Conservation (phyloP, 2,329 filamentous ascomycete species). For the Alternaria metachromatica region DNA sequence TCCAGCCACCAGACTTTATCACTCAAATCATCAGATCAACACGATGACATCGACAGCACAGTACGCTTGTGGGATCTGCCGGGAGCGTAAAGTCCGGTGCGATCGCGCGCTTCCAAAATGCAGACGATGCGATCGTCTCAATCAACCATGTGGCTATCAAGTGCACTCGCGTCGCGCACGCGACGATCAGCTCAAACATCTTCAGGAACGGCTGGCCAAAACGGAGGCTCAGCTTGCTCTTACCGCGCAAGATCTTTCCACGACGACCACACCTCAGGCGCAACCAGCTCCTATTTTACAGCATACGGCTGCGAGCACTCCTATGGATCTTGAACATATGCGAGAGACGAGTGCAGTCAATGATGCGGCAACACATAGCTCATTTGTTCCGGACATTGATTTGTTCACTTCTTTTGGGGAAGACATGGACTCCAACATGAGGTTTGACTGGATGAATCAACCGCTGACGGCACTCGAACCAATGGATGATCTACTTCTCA, state of each 20-base stretch:
- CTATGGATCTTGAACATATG: neutral
- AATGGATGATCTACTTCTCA: neutral
- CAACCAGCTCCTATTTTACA: neutral
- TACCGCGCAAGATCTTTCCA: fast-evolving
- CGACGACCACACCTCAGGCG: neutral
- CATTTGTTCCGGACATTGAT: neutral
- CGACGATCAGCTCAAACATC: neutral
- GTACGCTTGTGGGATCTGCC: neutral
- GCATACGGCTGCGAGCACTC: neutral
- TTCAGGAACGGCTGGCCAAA: neutral
- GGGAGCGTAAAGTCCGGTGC: neutral
- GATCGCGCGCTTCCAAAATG: neutral
- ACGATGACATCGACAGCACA: neutral
- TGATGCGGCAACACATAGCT: neutral
- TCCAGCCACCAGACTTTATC: neutral
- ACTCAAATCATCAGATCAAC: neutral
- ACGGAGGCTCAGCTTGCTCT: neutral
- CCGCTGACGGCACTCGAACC: neutral
- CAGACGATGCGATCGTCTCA: neutral
- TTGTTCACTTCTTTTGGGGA: neutral
- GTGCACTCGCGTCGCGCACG: neutral
- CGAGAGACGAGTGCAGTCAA: neutral
- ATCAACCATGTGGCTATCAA: neutral
- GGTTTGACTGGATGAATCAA: neutral
- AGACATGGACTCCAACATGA: neutral